Evolutionary conservation across 441 rosid species (phyloP), one percentile per base, ranked within the genome.

Genomic region (Omphalea diandra): DNA sequence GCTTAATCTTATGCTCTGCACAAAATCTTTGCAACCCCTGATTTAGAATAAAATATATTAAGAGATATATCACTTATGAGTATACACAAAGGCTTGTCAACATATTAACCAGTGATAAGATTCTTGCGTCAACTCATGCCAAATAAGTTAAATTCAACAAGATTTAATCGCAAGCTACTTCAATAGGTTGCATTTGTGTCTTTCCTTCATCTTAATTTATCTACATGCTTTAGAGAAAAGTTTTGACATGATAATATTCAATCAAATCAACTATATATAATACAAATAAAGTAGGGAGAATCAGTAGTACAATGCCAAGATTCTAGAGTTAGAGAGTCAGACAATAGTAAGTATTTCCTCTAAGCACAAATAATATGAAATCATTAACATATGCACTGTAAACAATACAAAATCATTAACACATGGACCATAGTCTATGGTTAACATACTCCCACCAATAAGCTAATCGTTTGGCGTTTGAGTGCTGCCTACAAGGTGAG

Each of bases 1-100:
- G 74, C 77, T 88, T 90, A 60, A 94, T 85, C 80, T 86, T 90
- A 85, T 94, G 96, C 80, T 94, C 97, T 5, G 97, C 86, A 80
- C 97, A 94, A 80, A 90, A 94, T 61, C 97, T 86, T 76, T 88
- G 96, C 82, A 91, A 83, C 10, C 98, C 98, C 98, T 94, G 85
- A n/a, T n/a, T 12, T 57, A 77, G 66, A 57, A 52, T 9, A 70
- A 7, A 10, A 10, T 5, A 29, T 44, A 24, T 64, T 49, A 54
- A 63, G 24, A 31, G 24, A 43, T 5, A 64, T 64, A 62, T 38
- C 40, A 65, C 5, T 56, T 49, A n/a, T n/a, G n/a, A n/a, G n/a
- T n/a, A n/a, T n/a, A n/a, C n/a, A n/a, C n/a, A n/a, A n/a, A n/a
- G n/a, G n/a, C n/a, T n/a, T n/a, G n/a, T n/a, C n/a, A n/a, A n/a